Conservation (phyloP, 306 rosid genomes). For the Acacia confusa region DNA sequence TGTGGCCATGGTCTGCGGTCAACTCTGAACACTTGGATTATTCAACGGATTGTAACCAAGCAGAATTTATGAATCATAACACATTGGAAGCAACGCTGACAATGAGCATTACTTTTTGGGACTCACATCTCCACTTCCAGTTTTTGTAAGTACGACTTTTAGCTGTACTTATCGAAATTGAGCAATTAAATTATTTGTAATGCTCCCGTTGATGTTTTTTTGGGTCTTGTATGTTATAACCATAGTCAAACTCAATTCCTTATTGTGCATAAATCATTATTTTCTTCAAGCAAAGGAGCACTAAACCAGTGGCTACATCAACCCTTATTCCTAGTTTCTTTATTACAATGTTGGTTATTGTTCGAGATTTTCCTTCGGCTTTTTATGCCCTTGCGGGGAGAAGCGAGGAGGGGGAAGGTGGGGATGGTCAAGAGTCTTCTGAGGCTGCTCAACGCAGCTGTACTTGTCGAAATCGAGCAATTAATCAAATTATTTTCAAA, state of each 20-base stretch:
- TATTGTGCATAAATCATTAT: slow-evolving; percentile 36
- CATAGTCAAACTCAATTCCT: not conserved
- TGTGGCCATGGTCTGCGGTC: slow-evolving; percentile 13
- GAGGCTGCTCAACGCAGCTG: not conserved
- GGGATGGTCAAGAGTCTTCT: not conserved
- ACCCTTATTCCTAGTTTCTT: not conserved
- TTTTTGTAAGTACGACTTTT: slow-evolving; percentile 32
- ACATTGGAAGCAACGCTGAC: slow-evolving; percentile 26
- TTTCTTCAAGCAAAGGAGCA: slow-evolving; percentile 20
- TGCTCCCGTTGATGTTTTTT: slow-evolving; percentile 8
- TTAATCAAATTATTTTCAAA: too few relatives aligned
- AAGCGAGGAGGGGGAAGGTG: not conserved
- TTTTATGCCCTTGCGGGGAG: not conserved
- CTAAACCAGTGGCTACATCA: not conserved
- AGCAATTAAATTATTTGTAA: slow-evolving; percentile 18
- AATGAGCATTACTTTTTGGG: slow-evolving; percentile 18
- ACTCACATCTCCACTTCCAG: not conserved
- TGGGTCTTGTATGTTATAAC: slow-evolving; percentile 11
- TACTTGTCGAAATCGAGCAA: too few relatives aligned
- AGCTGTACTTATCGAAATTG: slow-evolving; percentile 27
- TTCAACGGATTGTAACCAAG: slow-evolving; percentile 4
- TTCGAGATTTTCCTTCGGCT: not conserved
- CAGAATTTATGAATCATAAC: slow-evolving; percentile 15
- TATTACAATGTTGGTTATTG: not conserved
- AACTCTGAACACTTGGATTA: not conserved